These are phyloP conservation scores for Auricularia cornea DNA, from an alignment of 768 basidiomycete species.

Conservation along the genomic window DNA sequence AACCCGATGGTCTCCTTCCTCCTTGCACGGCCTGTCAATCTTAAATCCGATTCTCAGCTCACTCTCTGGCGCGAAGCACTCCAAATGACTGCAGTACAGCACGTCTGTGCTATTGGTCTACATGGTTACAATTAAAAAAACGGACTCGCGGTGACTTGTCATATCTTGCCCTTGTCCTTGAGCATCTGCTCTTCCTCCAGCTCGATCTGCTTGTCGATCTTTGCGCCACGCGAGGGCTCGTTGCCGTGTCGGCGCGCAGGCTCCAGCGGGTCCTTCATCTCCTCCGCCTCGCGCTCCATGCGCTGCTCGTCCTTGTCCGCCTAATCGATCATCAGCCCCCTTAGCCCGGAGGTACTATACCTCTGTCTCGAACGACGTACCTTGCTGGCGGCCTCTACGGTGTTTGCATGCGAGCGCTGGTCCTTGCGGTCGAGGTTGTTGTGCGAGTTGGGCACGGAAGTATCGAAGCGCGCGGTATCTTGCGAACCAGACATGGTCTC, in stretches of 20 bases:
- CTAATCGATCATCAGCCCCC: not conserved
- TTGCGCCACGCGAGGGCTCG: constrained; percentile 48
- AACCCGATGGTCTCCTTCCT: too few relatives aligned
- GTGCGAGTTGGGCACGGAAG: not conserved
- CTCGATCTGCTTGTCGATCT: constrained; percentile 49
- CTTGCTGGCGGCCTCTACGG: not conserved
- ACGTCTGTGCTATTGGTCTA: too few relatives aligned
- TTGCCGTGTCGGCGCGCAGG: constrained; percentile 46
- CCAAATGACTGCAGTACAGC: too few relatives aligned
- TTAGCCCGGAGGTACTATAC: too few relatives aligned
- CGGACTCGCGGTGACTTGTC: not conserved
- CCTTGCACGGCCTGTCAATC: too few relatives aligned
- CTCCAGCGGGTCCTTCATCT: constrained; percentile 38
- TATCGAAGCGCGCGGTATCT: not conserved
- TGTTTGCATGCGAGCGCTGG: not conserved
- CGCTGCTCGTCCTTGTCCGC: constrained; percentile 25
- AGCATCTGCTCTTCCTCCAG: constrained; percentile 42
- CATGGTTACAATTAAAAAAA: too few relatives aligned
- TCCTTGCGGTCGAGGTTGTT: not conserved
- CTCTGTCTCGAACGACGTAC: not conserved
- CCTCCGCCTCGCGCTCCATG: constrained; percentile 18
- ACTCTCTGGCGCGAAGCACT: too few relatives aligned
- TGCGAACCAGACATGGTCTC: not conserved
- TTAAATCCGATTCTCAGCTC: too few relatives aligned
- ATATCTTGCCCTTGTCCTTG: constrained; percentile 32